These are phyloP conservation scores for Pseudocercospora vitis DNA, from an alignment of 2,329 filamentous ascomycete species.

Conservation along the genomic window DNA sequence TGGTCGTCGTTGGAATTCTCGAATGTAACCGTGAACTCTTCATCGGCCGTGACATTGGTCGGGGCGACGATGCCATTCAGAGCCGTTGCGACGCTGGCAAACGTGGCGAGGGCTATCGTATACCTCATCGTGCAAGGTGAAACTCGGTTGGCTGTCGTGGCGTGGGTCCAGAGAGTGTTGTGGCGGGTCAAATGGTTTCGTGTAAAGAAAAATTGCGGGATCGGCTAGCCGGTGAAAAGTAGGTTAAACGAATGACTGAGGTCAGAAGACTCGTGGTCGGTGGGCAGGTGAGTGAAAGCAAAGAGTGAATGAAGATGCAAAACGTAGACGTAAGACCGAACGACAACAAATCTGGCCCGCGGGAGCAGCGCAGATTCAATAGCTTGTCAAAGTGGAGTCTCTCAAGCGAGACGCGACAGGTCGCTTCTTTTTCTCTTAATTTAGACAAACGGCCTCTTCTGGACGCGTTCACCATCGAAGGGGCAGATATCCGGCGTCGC, in stretches of 20 bases:
- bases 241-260: slow-evolving; percentile 15
- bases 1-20: slow-evolving; percentile 30
- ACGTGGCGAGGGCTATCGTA: slow-evolving; percentile 14
- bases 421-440: background rate
- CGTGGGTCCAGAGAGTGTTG: background rate
- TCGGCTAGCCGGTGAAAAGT: background rate
- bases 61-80: slow-evolving; percentile 33
- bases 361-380: background rate
- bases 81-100: slow-evolving; percentile 20
- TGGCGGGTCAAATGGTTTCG: background rate
- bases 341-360: too few species aligned
- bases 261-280: slow-evolving; percentile 8
- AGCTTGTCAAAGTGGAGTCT: background rate
- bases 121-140: slow-evolving; percentile 10
- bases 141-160: background rate
- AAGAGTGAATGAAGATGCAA: background rate
- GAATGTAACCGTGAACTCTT: slow-evolving; percentile 38
- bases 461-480: background rate
- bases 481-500: slow-evolving; percentile 4
- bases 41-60: slow-evolving; percentile 27
- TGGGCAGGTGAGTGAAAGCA: background rate
- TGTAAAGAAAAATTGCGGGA: background rate
- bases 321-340: too few species aligned
- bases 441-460: background rate
- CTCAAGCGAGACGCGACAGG: background rate